A percentile compares a stretch with the other conserved stretches of the same genome.
Evolutionary conservation across 2,329 filamentous ascomycete species (phyloP).

Genomic region (Diaporthe aspalathi): DNA sequence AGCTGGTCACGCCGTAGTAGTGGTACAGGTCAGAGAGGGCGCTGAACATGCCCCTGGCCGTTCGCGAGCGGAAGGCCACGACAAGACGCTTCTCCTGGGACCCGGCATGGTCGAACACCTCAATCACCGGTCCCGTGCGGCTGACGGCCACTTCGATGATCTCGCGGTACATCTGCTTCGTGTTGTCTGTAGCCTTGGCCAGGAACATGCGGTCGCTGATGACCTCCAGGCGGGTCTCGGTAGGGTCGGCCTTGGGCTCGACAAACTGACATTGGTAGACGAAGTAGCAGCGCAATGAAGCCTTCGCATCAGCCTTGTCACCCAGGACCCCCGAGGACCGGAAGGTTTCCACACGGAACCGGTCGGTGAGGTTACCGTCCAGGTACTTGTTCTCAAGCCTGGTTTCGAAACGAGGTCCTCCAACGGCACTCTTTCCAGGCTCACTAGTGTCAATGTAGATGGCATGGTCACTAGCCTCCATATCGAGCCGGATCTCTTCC

Average conservation of each 20-base stretch:
- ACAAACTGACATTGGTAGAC: conserved; percentile 96
- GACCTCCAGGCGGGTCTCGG: conserved; percentile 89
- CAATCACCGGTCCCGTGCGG: conserved; percentile 93
- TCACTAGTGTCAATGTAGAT: conserved; percentile 99
- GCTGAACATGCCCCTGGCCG: conserved; percentile 93
- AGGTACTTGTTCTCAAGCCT: conserved; percentile 96
- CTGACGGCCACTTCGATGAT: conserved; percentile 87
- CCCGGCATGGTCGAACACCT: conserved; percentile 95
- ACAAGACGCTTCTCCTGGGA: conserved; percentile 93
- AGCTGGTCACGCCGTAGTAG: conserved; percentile 97
- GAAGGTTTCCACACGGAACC: conserved; percentile 97
- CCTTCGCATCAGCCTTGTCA: conserved; percentile 72
- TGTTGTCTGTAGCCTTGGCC: conserved; percentile 95
- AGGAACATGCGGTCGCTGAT: conserved; percentile 95
- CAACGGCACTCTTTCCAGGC: conserved; percentile 80
- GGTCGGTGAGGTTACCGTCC: conserved; percentile 77
- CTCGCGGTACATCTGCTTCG: conserved; percentile 94
- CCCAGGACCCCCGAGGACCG: conserved; percentile 87
- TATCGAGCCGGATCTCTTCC: conserved; percentile 93
- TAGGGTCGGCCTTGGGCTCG: conserved; percentile 76
- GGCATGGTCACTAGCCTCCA: conserved; percentile 93
- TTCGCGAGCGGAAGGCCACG: conserved; percentile 92
- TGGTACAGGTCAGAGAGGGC: conserved; percentile 96
- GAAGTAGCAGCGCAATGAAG: conserved; percentile 96
- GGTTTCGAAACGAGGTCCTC: conserved; percentile 92